Base-by-base conservation (phyloP, 805 yeast genomes). In the Nakazawaea sp. region DNA sequence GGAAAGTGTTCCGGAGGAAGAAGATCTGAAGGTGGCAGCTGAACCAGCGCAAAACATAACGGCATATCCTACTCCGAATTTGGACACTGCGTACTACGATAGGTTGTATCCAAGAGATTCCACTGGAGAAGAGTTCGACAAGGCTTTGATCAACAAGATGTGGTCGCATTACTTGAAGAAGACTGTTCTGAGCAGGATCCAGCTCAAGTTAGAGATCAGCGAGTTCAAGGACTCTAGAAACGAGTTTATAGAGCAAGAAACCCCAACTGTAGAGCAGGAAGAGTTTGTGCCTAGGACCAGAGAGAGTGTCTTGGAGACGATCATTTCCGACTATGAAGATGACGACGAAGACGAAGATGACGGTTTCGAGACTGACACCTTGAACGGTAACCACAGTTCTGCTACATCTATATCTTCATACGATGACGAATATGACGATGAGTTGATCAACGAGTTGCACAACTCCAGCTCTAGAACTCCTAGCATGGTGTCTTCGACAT, bases 81-180 rank as follows among this genome's bases (percentile, higher is more conserved):
- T 36, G 9, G 35, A 36, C 17, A 30, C 20, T 8, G 15, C 18
- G 8, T 25, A 18, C 18, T 23, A 18, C 24, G 31, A 30, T 4
- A 5, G 8, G 11, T 28, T 12, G 10, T 6, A 7, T 16, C 18
- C 7, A 12, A 26, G 7, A 7, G 13, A 26, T 7, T 13, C n/a
- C 28, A 12, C 8, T 15, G n/a, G 8, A 12, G 28, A 26, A 26
- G 19, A 28, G 17, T 6, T 28, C n/a, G 30, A 28, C 8, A 16
- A 16, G 19, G 12, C 6, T 6, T 11, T 15, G 9, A 16, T 28
- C 6, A 6, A 13, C 16, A 18, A 15, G 18, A 11, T 33, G 5
- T 38, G 35, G 38, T 30, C 42, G 3, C 36, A 33, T 20, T 38
- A 38, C 18, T 31, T 38, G 29, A 38, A 34, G 19, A 18, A 33